These are phyloP conservation scores for Lepidium africanum DNA, from an alignment of 345 rosid species.

Conservation along the genomic window DNA sequence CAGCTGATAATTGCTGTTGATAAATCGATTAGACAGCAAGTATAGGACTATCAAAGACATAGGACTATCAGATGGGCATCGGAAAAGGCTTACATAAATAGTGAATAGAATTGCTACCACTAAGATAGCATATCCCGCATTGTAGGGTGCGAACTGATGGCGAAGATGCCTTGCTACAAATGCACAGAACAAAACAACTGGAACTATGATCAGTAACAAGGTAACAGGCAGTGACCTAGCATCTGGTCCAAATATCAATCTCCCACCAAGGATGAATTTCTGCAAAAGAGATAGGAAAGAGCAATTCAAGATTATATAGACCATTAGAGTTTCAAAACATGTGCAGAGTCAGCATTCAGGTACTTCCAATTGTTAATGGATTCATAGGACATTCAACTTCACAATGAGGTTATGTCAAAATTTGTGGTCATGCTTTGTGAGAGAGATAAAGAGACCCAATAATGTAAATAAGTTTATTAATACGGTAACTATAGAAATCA, in stretches of 20 bases:
- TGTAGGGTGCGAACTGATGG: constrained; percentile 65
- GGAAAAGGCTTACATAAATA: constrained; percentile 51
- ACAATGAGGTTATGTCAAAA: background rate
- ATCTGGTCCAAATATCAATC: constrained; percentile 97
- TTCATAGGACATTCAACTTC: background rate
- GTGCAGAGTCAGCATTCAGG: background rate
- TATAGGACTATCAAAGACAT: background rate
- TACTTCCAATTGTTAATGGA: background rate
- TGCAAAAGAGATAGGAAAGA: constrained; percentile 32
- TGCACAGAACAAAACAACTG: constrained; percentile 69
- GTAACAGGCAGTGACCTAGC: constrained; percentile 73
- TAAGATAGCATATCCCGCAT: constrained; percentile 75
- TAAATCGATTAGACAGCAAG: background rate
- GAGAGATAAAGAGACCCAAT: background rate
- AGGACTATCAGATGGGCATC: background rate
- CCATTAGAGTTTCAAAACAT: background rate
- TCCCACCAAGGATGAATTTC: constrained; percentile 85
- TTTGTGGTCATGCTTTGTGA: background rate
- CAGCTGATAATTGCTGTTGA: background rate
- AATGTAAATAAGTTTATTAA: background rate
- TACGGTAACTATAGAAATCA: background rate
- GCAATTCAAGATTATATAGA: background rate
- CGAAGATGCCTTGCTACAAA: constrained; percentile 93
- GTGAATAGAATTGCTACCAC: constrained; percentile 67
- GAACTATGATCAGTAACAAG: constrained; percentile 61